Evolutionary conservation across 1,284 basidiomycete genomes (phyloP).

Genomic region (Xerocomus nothofagi): DNA sequence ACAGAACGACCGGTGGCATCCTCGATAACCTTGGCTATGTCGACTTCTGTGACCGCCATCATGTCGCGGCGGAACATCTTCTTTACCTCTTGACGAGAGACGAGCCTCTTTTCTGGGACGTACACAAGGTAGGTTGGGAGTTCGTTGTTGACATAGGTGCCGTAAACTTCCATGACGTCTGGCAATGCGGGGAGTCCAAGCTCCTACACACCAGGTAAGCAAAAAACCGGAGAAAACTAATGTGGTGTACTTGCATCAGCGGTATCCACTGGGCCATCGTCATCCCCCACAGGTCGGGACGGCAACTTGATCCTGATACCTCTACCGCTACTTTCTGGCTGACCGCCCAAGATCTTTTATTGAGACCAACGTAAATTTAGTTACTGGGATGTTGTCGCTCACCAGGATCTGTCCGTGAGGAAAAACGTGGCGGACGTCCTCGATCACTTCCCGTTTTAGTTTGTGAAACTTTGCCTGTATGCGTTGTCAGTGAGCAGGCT

Average conservation of each 20-base stretch:
- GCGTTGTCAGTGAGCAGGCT: neutral
- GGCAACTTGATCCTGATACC: slow-evolving; percentile 31
- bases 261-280: neutral
- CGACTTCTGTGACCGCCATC: slow-evolving; percentile 27
- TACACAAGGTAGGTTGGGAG: slow-evolving; percentile 33
- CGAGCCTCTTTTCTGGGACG: slow-evolving; percentile 27
- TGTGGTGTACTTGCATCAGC: slow-evolving; percentile 16
- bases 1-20: slow-evolving; percentile 45
- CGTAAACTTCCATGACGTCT: slow-evolving; percentile 28
- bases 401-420: slow-evolving; percentile 35
- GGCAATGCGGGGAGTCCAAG: slow-evolving; percentile 16
- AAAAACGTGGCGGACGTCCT: slow-evolving; percentile 29
- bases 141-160: slow-evolving; percentile 32
- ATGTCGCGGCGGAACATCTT: slow-evolving; percentile 30
- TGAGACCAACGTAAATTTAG: neutral
- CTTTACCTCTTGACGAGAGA: slow-evolving; percentile 35
- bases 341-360: neutral
- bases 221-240: neutral
- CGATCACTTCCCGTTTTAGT: slow-evolving; percentile 31
- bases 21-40: slow-evolving; percentile 20
- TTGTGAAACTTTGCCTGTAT: slow-evolving; percentile 33
- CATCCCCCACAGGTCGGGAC: slow-evolving; percentile 16
- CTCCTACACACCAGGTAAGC: slow-evolving; percentile 18
- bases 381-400: neutral
- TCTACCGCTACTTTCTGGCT: slow-evolving; percentile 30